A percentile compares a stretch with the other conserved stretches of the same genome.
Evolutionary conservation across 2,329 filamentous ascomycete species (phyloP).

Genomic region (Diplodia scrobiculata): DNA sequence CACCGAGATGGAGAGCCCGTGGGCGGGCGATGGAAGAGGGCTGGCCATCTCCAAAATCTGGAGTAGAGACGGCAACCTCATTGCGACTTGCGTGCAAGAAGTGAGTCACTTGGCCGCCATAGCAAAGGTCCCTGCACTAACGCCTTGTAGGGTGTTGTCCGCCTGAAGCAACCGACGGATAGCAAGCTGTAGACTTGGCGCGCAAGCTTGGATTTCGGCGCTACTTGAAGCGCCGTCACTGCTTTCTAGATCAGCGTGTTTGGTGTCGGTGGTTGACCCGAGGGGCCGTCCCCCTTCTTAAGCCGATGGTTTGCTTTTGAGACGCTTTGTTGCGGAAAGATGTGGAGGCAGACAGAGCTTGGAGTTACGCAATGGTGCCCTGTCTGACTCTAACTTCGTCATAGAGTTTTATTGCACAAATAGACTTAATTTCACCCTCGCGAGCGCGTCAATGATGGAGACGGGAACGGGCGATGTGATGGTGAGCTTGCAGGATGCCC

Average conservation of each 20-base stretch:
- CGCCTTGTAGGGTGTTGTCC: conserved; percentile 52
- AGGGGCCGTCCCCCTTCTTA: not conserved
- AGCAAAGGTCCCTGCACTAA: conserved; percentile 31
- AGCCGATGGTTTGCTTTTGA: conserved; percentile 5
- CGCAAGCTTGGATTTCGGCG: not conserved
- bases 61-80: conserved; percentile 67
- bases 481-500: not conserved
- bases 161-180: conserved; percentile 48
- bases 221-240: conserved; percentile 10
- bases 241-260: not conserved
- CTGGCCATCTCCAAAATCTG: conserved; percentile 76
- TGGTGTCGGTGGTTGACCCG: not conserved
- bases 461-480: not conserved
- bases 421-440: conserved; percentile 2
- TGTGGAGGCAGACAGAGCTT: conserved; percentile 3
- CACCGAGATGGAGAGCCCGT: conserved; percentile 76
- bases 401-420: not conserved
- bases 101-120: conserved; percentile 43
- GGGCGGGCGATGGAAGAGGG: conserved; percentile 75
- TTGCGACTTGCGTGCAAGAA: conserved; percentile 82
- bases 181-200: conserved; percentile 32
- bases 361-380: conserved; percentile 6
- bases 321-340: conserved; percentile 17
- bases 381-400: not conserved
- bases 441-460: not conserved